Conservation (phyloP, 257 asterid species). For the Lithospermum erythrorhizon region DNA sequence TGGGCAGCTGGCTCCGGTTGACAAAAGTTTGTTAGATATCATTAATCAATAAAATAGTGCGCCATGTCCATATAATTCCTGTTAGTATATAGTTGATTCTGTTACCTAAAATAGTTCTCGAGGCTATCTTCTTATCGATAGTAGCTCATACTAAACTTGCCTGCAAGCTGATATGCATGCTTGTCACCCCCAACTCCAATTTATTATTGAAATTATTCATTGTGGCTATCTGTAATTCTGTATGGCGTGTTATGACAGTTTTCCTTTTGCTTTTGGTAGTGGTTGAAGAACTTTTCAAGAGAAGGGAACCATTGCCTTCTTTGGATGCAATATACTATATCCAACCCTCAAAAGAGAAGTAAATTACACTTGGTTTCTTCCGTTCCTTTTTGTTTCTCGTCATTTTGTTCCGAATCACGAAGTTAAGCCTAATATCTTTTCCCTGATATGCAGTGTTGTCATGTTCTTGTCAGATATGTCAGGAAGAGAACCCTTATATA, state of each 20-base stretch:
- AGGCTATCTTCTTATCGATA: no score
- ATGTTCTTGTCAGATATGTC: conserved; percentile 99
- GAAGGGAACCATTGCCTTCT: conserved; percentile 96
- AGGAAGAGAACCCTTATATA: conserved; percentile 97
- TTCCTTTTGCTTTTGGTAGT: conserved; percentile 31
- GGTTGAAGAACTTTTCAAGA: conserved; percentile 96
- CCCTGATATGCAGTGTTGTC: conserved; percentile 53
- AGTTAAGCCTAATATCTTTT: conserved; percentile 29
- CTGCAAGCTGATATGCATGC: no score
- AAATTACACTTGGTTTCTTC: conserved; percentile 19
- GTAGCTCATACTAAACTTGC: no score
- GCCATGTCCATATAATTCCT: no score
- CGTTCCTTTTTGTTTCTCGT: background rate
- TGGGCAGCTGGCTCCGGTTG: no score
- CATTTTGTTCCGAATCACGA: background rate
- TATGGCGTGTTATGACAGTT: background rate
- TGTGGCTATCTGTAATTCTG: background rate
- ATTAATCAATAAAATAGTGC: no score
- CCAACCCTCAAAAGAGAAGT: conserved; percentile 95
- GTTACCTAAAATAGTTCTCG: no score
- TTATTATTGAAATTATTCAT: no score
- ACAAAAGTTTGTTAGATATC: no score
- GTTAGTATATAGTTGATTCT: no score
- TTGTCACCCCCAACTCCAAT: no score
- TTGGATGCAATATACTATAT: conserved; percentile 91